Percentiles rank a stretch among this genome's conserved stretches.
Evolutionary conservation across 257 asterid species (phyloP).

Genomic region (Jacaranda copaia): DNA sequence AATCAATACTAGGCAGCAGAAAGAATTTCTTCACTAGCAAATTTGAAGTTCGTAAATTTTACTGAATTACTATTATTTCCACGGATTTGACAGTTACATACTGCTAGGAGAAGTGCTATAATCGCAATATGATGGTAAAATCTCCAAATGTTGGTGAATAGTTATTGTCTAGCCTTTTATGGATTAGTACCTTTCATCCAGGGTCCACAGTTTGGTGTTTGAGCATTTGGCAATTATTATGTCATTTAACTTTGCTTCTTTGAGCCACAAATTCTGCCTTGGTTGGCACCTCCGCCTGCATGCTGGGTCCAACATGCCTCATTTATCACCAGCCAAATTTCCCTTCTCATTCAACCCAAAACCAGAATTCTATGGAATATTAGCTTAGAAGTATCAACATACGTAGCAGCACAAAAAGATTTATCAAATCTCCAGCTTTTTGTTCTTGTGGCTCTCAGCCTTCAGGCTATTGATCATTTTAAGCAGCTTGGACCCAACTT

Average conservation of each 20-base stretch:
- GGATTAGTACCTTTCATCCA: background rate
- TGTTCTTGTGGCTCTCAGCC: conserved; percentile 6
- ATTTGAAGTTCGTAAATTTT: too few relatives aligned
- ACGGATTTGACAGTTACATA: too few relatives aligned
- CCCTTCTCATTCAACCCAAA: conserved; percentile 24
- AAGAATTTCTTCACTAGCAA: too few relatives aligned
- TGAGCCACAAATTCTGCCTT: conserved; percentile 34
- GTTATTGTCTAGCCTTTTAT: too few relatives aligned
- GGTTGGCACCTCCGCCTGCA: conserved; percentile 23
- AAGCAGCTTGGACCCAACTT: background rate
- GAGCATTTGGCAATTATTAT: background rate
- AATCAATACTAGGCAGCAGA: too few relatives aligned
- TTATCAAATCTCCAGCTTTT: background rate
- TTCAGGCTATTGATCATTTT: background rate
- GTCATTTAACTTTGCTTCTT: background rate
- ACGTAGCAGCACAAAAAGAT: conserved; percentile 16
- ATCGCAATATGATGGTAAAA: too few relatives aligned
- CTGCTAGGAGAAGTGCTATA: too few relatives aligned
- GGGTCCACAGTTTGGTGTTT: background rate
- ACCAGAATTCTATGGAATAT: background rate
- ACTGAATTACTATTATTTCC: too few relatives aligned
- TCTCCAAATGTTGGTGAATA: background rate
- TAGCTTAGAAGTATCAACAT: background rate
- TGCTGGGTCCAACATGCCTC: conserved; percentile 20
- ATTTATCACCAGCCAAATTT: conserved; percentile 27